A percentile compares a stretch with the other conserved stretches of the same genome.
Conservation (phyloP, 257 asterid genomes). For the Solanum pinnatisectum region DNA sequence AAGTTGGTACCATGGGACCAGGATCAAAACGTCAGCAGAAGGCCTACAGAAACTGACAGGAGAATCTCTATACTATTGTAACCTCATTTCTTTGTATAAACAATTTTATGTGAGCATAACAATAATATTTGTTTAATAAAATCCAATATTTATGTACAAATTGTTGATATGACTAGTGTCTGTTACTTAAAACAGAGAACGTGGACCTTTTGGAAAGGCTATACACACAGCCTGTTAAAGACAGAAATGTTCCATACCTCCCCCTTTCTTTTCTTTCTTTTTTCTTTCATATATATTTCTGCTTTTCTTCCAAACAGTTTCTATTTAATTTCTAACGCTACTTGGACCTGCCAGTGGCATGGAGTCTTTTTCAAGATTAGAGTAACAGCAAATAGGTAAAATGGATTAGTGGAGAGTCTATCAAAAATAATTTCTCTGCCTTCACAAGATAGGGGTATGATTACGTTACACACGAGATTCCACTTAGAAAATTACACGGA, state of each 20-base stretch:
- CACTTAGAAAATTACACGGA: background rate
- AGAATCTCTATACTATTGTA: conserved; percentile 21
- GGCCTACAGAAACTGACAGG: conserved; percentile 23
- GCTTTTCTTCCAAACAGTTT: conserved; percentile 15
- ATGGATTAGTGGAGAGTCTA: background rate
- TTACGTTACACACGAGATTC: background rate
- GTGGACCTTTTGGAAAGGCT: conserved; percentile 21
- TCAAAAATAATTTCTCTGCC: accelerated
- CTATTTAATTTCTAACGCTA: conserved; percentile 3
- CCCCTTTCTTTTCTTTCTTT: conserved; percentile 5
- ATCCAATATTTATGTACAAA: conserved; percentile 15
- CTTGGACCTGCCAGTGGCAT: conserved; percentile 21
- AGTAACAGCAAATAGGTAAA: background rate
- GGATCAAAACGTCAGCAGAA: conserved; percentile 15
- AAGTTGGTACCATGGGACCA: conserved; percentile 11
- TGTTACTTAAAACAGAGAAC: conserved; percentile 22
- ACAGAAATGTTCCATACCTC: conserved; percentile 35
- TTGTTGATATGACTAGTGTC: conserved; percentile 23
- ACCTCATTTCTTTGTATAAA: conserved; percentile 7
- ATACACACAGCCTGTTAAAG: conserved; percentile 24
- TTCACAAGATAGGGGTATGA: background rate
- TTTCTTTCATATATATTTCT: conserved; percentile 3
- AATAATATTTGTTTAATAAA: background rate
- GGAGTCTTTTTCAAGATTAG: conserved; percentile 3
- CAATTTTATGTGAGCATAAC: background rate